Evolutionary conservation across 2,329 filamentous ascomycete species (phyloP).

Genomic region (Neonectria sp.): DNA sequence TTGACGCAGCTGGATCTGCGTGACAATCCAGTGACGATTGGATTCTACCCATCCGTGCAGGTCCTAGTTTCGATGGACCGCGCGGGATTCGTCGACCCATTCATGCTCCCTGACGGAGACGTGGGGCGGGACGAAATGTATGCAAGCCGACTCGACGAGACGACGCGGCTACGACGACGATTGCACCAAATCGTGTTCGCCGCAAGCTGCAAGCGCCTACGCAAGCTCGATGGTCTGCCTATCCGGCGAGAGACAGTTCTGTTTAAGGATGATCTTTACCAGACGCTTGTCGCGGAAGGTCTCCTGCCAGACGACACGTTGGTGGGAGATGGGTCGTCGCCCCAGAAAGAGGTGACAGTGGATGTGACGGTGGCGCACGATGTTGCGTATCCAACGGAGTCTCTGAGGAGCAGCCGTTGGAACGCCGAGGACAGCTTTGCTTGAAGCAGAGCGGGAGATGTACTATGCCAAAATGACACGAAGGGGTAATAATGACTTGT

Average conservation of each 20-base stretch:
- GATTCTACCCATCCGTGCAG: constrained; percentile 83
- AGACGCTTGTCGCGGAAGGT: constrained; percentile 66
- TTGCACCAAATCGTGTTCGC: constrained; percentile 87
- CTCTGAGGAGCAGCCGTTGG: constrained; percentile 54
- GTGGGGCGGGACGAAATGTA: constrained; percentile 76
- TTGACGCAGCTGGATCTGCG: constrained; percentile 83
- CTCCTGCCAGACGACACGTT: constrained; percentile 58
- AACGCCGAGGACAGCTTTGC: constrained; percentile 62
- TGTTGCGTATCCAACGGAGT: constrained; percentile 33
- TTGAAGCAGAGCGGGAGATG: constrained; percentile 41
- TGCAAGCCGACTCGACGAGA: constrained; percentile 81
- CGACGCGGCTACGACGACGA: constrained; percentile 82
- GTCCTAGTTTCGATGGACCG: constrained; percentile 58
- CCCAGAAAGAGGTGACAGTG: constrained; percentile 34
- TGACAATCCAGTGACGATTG: constrained; percentile 88
- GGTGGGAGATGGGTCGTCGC: constrained; percentile 41
- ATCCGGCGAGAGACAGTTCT: constrained; percentile 68
- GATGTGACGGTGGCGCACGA: constrained; percentile 27
- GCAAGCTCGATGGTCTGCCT: constrained; percentile 80
- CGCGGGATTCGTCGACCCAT: constrained; percentile 61
- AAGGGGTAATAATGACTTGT: constrained; percentile 31
- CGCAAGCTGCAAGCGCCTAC: constrained; percentile 77
- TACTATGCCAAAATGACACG: constrained; percentile 16
- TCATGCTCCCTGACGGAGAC: constrained; percentile 74
- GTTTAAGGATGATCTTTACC: constrained; percentile 69